Evolutionary conservation across 1,284 basidiomycete genomes (phyloP).

Genomic region (Meripilus lineatus): DNA sequence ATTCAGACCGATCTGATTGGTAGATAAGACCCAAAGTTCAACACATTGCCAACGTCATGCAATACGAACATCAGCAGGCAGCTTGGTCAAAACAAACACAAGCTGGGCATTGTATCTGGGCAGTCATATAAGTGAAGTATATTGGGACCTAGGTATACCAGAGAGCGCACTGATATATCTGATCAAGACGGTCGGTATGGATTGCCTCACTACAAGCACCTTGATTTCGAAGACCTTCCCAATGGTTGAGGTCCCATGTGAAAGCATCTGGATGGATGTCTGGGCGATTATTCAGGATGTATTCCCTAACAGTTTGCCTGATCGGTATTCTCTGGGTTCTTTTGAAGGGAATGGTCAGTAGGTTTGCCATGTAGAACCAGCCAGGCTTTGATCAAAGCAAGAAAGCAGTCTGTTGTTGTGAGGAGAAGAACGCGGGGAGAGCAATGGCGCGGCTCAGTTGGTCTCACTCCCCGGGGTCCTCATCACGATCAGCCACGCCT

Average conservation of each 20-base stretch:
- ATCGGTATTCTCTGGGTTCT: conserved; percentile 59
- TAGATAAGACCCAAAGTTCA: conserved; percentile 5
- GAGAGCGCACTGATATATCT: too few relatives aligned
- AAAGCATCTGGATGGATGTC: conserved; percentile 90
- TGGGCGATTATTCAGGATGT: conserved; percentile 63
- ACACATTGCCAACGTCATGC: conserved; percentile 1
- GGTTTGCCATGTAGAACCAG: conserved; percentile 82
- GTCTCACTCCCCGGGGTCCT: too few relatives aligned
- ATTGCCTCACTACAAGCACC: conserved; percentile 51
- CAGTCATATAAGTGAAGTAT: too few relatives aligned
- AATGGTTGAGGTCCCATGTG: conserved; percentile 69
- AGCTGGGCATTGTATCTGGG: conserved; percentile 88
- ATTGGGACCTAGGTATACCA: too few relatives aligned
- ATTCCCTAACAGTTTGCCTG: conserved; percentile 53
- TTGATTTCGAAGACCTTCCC: conserved; percentile 66
- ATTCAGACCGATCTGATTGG: conserved; percentile 69
- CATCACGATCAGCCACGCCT: too few relatives aligned
- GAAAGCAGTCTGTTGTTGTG: too few relatives aligned
- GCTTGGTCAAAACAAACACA: conserved; percentile 68
- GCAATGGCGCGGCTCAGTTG: too few relatives aligned
- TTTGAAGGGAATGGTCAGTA: conserved; percentile 77
- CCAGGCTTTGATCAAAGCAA: too few relatives aligned
- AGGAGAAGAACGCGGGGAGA: too few relatives aligned
- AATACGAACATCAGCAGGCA: conserved; percentile 58
- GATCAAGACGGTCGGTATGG: conserved; percentile 52